These are phyloP conservation scores for Dysphania ambrosioides DNA, from an alignment of 148 eudicot genomes.

Conservation along the genomic window DNA sequence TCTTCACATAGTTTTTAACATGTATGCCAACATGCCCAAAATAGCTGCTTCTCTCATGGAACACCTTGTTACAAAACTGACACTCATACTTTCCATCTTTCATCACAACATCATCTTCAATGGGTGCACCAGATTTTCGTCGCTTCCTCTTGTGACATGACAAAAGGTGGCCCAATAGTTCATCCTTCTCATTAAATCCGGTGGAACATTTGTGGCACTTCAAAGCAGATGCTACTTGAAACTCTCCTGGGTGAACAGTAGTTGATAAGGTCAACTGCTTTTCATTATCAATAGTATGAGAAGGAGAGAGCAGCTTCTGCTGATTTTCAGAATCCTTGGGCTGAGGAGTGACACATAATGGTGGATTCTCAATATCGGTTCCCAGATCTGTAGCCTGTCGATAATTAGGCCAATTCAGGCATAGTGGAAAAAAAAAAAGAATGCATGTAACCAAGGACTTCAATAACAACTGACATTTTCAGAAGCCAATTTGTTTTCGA, in stretches of 20 bases:
- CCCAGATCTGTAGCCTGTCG: slow-evolving; percentile 42
- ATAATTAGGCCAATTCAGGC: slow-evolving; percentile 10
- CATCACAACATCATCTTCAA: slow-evolving; percentile 55
- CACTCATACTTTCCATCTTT: slow-evolving; percentile 68
- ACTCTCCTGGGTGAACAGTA: slow-evolving; percentile 32
- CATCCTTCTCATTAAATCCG: slow-evolving; percentile 48
- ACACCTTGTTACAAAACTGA: slow-evolving; percentile 70
- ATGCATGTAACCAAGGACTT: slow-evolving; percentile 4
- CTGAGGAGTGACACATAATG: slow-evolving; percentile 25
- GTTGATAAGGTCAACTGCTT: slow-evolving; percentile 35
- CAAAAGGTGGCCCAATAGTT: slow-evolving; percentile 55
- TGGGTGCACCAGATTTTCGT: slow-evolving; percentile 47
- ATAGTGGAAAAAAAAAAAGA: neutral
- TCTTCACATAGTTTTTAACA: slow-evolving; percentile 53
- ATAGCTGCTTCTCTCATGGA: slow-evolving; percentile 54
- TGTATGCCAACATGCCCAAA: slow-evolving; percentile 84
- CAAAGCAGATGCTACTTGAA: slow-evolving; percentile 31
- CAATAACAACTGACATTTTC: slow-evolving; percentile 47
- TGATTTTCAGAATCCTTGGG: slow-evolving; percentile 36
- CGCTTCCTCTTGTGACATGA: slow-evolving; percentile 66
- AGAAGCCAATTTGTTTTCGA: slow-evolving; percentile 29
- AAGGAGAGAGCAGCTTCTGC: slow-evolving; percentile 15
- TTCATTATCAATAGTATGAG: slow-evolving; percentile 27
- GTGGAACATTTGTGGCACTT: slow-evolving; percentile 61
- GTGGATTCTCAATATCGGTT: slow-evolving; percentile 19